Base-by-base conservation (phyloP, 805 yeast genomes). In the Cephaloascus fragrans region DNA sequence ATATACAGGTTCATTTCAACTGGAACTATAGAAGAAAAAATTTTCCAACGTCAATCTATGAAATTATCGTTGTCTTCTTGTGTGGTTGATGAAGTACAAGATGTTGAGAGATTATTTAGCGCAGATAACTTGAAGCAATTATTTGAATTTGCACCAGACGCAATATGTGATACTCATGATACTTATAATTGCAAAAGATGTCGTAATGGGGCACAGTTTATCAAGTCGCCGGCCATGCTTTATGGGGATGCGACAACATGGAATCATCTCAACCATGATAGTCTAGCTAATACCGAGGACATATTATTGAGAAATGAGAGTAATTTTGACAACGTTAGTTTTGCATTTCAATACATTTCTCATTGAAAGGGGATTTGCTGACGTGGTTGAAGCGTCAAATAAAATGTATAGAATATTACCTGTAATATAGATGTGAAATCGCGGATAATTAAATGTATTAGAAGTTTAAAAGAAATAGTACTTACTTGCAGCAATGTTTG, bases 201-300 rank as follows among this genome's bases (percentile, higher is more conserved):
- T 56, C 58, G 59, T 18, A 56, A 61, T 12, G 83, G 80, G 0
- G 65, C 64, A 36, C 98, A 93, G 61, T 44, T 61, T 23, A 51
- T 66, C 3, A 79, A 73, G 47, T 73, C 96, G 0, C 75, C 80
- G 0, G 94, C 95, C 0, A 89, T 93, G 96, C 62, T 93, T 26
- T 93, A 93, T 55, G 98, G 98, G 46, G 98, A 93, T 59, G 85
- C 97, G 0, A 93, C 97, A 0, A 80, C 97, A 0, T 90, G 98
- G 98, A 90, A 93, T 56, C 98, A 93, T 62, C 68, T 85, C 41
- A 73, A 80, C 43, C 84, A 73, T 43, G 71, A 65, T 3, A 76
- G 73, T 2, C 64, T 93, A 51, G 62, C 57, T 19, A 60, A 62
- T 26, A 84, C 89, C 17, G 84, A 87, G 49, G 98, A 93, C 53